These are phyloP conservation scores for Epichloe gansuensis DNA, from an alignment of 2,329 filamentous ascomycete species.

Conservation along the genomic window DNA sequence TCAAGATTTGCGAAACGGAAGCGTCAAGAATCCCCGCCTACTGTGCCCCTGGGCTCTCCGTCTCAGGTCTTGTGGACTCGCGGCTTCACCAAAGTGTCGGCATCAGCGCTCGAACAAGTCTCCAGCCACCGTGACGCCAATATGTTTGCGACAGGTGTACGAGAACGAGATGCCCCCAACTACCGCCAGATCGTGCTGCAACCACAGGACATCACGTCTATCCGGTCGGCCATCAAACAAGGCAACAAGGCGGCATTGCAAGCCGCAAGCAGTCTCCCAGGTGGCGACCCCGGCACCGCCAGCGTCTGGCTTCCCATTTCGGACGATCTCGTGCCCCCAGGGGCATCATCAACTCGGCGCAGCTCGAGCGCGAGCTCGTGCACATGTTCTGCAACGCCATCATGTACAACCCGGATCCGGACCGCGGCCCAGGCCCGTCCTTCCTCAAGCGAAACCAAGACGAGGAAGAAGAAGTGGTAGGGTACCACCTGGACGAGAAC, in stretches of 20 bases:
- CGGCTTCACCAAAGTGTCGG: slow-evolving; percentile 61
- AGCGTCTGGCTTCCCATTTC: slow-evolving; percentile 56
- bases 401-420: slow-evolving; percentile 89
- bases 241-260: slow-evolving; percentile 54
- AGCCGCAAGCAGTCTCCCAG: slow-evolving; percentile 47
- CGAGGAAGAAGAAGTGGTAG: slow-evolving; percentile 35
- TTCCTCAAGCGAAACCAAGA: slow-evolving; percentile 39
- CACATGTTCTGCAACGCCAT: slow-evolving; percentile 97
- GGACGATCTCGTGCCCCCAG: slow-evolving; percentile 69
- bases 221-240: slow-evolving; percentile 62
- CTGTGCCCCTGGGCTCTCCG: slow-evolving; percentile 39
- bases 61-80: slow-evolving; percentile 64
- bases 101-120: slow-evolving; percentile 63
- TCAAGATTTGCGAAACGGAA: slow-evolving; percentile 41
- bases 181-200: slow-evolving; percentile 63
- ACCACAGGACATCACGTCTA: slow-evolving; percentile 66
- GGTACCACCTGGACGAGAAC: slow-evolving; percentile 65
- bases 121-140: slow-evolving; percentile 66
- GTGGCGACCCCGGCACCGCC: slow-evolving; percentile 43
- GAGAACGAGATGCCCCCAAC: slow-evolving; percentile 62
- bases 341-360: slow-evolving; percentile 83
- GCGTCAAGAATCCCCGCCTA: slow-evolving; percentile 37
- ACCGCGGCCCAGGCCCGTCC: slow-evolving; percentile 53
- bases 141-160: slow-evolving; percentile 65
- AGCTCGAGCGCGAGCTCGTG: slow-evolving; percentile 85